Conservation (phyloP, 1,284 basidiomycete genomes). For the Crepidotus sp. region DNA sequence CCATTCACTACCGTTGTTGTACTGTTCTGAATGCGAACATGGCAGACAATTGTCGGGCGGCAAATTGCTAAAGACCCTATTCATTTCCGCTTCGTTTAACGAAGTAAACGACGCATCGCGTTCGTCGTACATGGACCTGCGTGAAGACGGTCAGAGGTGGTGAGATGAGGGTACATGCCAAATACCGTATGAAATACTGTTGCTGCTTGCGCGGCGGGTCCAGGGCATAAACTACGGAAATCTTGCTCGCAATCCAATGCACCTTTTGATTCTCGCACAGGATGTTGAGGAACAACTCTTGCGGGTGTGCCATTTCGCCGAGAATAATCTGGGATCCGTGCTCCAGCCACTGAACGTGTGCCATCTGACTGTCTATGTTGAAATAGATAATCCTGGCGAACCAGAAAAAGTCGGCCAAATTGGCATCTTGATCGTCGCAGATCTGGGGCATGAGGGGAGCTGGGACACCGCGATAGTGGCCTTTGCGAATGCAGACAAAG, state of each 20-base stretch:
- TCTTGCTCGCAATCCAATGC: slow-evolving; percentile 35
- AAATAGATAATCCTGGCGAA: slow-evolving; percentile 56
- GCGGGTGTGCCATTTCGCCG: slow-evolving; percentile 46
- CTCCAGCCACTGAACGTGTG: slow-evolving; percentile 64
- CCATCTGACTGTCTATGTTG: slow-evolving; percentile 29
- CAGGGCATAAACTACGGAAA: slow-evolving; percentile 29
- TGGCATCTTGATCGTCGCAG: not conserved
- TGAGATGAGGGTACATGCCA: slow-evolving; percentile 9
- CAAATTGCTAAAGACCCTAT: not conserved
- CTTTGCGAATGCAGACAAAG: slow-evolving; percentile 40
- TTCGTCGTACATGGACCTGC: slow-evolving; percentile 7
- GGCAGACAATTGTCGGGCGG: slow-evolving; percentile 13
- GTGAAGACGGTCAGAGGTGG: not conserved
- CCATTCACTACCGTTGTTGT: slow-evolving; percentile 1
- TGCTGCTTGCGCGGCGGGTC: slow-evolving; percentile 21
- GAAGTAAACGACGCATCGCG: slow-evolving; percentile 12
- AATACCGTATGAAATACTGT: slow-evolving; percentile 55
- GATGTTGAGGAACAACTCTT: slow-evolving; percentile 55
- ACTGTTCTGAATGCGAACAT: not conserved
- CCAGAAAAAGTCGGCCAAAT: slow-evolving; percentile 32
- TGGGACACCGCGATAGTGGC: slow-evolving; percentile 22
- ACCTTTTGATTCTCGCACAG: slow-evolving; percentile 41
- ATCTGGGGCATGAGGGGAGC: slow-evolving; percentile 18
- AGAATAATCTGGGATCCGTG: slow-evolving; percentile 53
- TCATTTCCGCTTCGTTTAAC: slow-evolving; percentile 3